Evolutionary conservation across 176 grass and related monocot genomes (phyloP).

Genomic region (Hsuehochloa calcarea): DNA sequence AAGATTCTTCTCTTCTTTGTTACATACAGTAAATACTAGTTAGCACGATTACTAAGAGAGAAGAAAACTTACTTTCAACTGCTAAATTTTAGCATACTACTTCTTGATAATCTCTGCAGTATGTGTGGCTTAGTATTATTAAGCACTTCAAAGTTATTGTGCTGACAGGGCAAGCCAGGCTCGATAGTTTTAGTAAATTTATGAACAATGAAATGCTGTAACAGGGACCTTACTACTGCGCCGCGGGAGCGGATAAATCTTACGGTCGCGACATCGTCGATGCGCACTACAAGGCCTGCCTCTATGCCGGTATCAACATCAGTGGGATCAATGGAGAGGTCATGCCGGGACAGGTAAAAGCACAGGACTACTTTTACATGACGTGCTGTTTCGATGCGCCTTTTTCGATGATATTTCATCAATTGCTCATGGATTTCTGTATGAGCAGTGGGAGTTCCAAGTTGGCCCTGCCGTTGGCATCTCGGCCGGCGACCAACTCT

Average conservation of each 20-base stretch:
- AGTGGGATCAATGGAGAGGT: conserved; percentile 86
- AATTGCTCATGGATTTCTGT: background rate
- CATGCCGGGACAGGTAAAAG: conserved; percentile 77
- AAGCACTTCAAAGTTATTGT: background rate
- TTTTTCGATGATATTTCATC: background rate
- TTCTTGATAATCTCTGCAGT: background rate
- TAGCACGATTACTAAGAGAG: background rate
- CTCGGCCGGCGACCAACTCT: conserved; percentile 62
- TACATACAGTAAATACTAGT: background rate
- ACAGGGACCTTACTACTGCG: conserved; percentile 88
- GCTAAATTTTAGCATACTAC: background rate
- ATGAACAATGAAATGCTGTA: background rate
- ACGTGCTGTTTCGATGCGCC: background rate
- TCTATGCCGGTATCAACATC: conserved; percentile 77
- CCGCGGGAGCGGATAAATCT: conserved; percentile 61
- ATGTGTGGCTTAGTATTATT: too few species aligned
- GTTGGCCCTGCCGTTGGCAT: conserved; percentile 70
- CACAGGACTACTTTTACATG: background rate
- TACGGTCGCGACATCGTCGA: conserved; percentile 77
- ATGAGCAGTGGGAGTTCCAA: conserved; percentile 83
- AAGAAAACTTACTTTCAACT: background rate
- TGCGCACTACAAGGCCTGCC: conserved; percentile 78
- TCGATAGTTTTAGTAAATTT: background rate
- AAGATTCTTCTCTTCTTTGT: background rate
- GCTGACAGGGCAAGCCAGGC: background rate